Percentiles rank a stretch among this genome's conserved stretches.
These are phyloP conservation scores for Geotrichum candidum DNA, from an alignment of 1,139 yeast genomes.

Conservation along the genomic window DNA sequence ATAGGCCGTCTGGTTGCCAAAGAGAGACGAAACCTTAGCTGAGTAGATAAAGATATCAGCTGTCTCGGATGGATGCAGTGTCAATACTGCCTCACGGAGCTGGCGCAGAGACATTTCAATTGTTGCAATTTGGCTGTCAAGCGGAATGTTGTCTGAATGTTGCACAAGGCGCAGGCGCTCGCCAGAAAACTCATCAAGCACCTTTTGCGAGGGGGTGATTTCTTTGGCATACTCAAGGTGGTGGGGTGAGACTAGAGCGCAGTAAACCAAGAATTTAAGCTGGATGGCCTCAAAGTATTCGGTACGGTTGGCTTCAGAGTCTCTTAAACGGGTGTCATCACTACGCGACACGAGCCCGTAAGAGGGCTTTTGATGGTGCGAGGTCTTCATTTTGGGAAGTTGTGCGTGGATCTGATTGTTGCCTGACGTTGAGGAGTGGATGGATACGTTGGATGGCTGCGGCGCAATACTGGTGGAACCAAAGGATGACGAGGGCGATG, in stretches of 20 bases:
- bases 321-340: slow-evolving; percentile 8
- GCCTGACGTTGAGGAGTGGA: not conserved
- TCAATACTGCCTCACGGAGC: slow-evolving; percentile 12
- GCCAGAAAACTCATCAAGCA: not conserved
- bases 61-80: slow-evolving; percentile 1
- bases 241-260: not conserved
- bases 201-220: not conserved
- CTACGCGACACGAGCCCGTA: slow-evolving; percentile 9
- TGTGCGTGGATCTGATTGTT: not conserved
- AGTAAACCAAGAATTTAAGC: slow-evolving; percentile 7
- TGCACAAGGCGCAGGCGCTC: not conserved
- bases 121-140: not conserved
- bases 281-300: slow-evolving; percentile 7
- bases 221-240: slow-evolving; percentile 4
- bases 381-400: not conserved
- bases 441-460: not conserved
- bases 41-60: slow-evolving; percentile 9
- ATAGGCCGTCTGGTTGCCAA: slow-evolving; percentile 6
- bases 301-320: not conserved
- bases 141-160: not conserved
- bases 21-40: slow-evolving; percentile 1
- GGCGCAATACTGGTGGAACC: not conserved
- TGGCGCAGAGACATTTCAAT: slow-evolving; percentile 11
- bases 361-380: not conserved
- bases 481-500: not conserved